Percentiles rank a stretch among this genome's conserved stretches.
phyloP scores from a whole-genome alignment of 306 rosid species.

The Spatholobus suberectus region DNA sequence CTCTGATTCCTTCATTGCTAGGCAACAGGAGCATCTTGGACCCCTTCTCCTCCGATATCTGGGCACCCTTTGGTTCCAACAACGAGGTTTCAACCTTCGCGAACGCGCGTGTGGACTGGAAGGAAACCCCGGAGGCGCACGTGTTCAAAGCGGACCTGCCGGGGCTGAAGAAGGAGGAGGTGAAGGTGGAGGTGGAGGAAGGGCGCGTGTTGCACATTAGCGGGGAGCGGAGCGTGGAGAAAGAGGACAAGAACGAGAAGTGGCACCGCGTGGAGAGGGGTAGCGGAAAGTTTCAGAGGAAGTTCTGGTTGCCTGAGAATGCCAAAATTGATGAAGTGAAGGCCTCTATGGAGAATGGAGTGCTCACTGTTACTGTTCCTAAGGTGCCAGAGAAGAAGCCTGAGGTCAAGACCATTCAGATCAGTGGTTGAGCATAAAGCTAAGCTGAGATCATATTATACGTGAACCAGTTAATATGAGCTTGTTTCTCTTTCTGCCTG shows the following conservation, averaged over 20 bases:
- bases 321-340: slow-evolving; percentile 30
- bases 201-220: slow-evolving; percentile 5
- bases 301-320: slow-evolving; percentile 24
- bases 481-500: background rate
- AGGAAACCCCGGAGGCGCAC: slow-evolving; percentile 18
- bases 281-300: slow-evolving; percentile 23
- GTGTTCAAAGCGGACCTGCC: slow-evolving; percentile 31
- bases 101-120: slow-evolving; percentile 21
- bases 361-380: slow-evolving; percentile 25
- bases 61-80: slow-evolving; percentile 12
- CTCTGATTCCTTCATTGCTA: slow-evolving; percentile 23
- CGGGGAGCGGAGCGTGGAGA: slow-evolving; percentile 28
- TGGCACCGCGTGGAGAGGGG: slow-evolving; percentile 40
- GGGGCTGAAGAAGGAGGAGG: slow-evolving; percentile 25
- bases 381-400: slow-evolving; percentile 24
- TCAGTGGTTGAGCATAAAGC: background rate
- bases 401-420: slow-evolving; percentile 23
- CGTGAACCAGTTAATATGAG: background rate
- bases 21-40: background rate
- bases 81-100: background rate
- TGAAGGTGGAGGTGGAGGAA: slow-evolving; percentile 22
- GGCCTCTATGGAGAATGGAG: slow-evolving; percentile 35
- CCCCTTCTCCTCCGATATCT: background rate
- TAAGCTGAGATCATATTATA: background rate
- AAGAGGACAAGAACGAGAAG: slow-evolving; percentile 25